Evolutionary conservation across 2,329 filamentous ascomycete genomes (phyloP), one percentile per base, ranked within the genome.

Genomic region (Rhynchosporium secalis): DNA sequence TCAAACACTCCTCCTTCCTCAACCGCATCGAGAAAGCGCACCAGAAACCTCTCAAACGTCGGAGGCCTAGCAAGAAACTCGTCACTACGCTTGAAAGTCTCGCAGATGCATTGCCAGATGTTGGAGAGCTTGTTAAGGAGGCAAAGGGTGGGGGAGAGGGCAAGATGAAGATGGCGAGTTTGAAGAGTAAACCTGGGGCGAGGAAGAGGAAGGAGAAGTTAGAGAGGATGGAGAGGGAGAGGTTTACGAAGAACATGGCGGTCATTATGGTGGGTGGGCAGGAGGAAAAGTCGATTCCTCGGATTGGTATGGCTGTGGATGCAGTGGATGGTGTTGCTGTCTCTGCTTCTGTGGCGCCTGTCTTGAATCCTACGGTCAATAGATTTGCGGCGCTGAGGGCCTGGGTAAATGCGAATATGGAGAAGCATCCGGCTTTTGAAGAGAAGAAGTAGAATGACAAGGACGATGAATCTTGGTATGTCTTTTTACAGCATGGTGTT

Each of bases 371-470:
- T 28, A 52, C 31, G 65, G 47, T 60, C 9, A 85, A 81, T 70
- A 80, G 90, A 60, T 97, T 92, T 89, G 89, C 89, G 36, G 91
- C 92, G 15, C 75, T 98, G 75, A 85, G 93, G 70, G 86, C 81
- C 9, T 96, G 94, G 73, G 96, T 97, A 57, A 88, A 90, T 1
- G 83, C 87, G 47, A 97, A 91, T 0, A 91, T 96, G 87, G 91
- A 96, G 77, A 89, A 91, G 76, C 94, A 94, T 70, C 86, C 89
- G 13, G 90, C 89, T 3, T 96, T 96, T 66, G 66, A 70, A 63
- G 63, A 65, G 46, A 65, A 64, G 38, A 60, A 61, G 48, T 60
- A 47, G 31, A 33, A 31, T 13, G 3, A 4, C 29, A 6, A 38
- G 12, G 15, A 5, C 9, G n/a, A 40, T 10, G 9, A 47, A 47